These are phyloP conservation scores for Smithsoniella earleae DNA, from an alignment of 163 green algal species.

Conservation along the genomic window DNA sequence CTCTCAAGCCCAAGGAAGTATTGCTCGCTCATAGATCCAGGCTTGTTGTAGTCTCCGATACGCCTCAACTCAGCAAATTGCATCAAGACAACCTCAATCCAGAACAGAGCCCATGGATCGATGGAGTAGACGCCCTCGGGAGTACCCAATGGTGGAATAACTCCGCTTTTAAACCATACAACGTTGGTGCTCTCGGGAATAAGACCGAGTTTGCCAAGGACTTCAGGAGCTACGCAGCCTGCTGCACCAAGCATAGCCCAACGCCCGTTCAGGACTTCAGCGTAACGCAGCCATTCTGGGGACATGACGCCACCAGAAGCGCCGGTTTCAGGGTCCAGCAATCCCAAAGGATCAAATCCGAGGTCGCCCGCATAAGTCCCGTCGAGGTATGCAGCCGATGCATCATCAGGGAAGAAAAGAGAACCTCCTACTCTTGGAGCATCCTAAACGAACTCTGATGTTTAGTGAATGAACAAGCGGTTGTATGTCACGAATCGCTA, in stretches of 20 bases:
- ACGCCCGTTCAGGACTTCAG: slow-evolving; percentile 59
- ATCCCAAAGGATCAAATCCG: slow-evolving; percentile 90
- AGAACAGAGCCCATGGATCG: slow-evolving; percentile 90
- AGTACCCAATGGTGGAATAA: slow-evolving; percentile 74
- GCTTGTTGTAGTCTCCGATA: slow-evolving; percentile 69
- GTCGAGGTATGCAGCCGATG: slow-evolving; percentile 74
- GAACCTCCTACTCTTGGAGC: slow-evolving; percentile 45
- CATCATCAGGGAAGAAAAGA: slow-evolving; percentile 52
- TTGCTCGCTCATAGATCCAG: slow-evolving; percentile 83
- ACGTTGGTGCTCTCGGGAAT: slow-evolving; percentile 67
- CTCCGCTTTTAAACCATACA: slow-evolving; percentile 75
- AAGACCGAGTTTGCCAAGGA: slow-evolving; percentile 66
- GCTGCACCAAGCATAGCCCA: slow-evolving; percentile 85
- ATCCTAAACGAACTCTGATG: slow-evolving; percentile 41
- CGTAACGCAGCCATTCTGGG: slow-evolving; percentile 85
- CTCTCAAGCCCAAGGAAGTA: slow-evolving; percentile 92
- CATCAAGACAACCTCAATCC: slow-evolving; percentile 83
- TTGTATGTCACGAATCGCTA: background rate
- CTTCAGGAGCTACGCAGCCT: slow-evolving; percentile 84
- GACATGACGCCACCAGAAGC: slow-evolving; percentile 79
- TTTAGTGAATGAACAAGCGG: background rate
- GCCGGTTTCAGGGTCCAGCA: slow-evolving; percentile 85
- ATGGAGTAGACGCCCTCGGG: slow-evolving; percentile 73
- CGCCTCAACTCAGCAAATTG: slow-evolving; percentile 90
- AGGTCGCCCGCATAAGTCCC: slow-evolving; percentile 69